Conservation (phyloP, 2,329 filamentous ascomycete species). For the Pseudogymnoascus sp. region DNA sequence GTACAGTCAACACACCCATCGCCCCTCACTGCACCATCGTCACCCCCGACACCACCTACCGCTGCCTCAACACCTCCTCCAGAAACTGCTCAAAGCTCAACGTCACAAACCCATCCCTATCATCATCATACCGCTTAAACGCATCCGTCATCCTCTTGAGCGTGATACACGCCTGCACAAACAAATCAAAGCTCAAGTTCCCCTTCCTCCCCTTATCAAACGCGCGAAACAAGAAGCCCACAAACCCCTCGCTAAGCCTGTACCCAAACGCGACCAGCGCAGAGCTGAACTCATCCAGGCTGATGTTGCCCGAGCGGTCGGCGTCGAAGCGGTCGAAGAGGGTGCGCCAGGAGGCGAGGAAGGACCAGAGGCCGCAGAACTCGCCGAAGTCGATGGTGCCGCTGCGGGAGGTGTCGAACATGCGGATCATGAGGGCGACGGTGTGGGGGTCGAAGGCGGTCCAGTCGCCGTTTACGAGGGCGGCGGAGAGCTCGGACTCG, state of each 20-base stretch:
- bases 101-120: constrained; percentile 87
- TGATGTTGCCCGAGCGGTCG: constrained; percentile 81
- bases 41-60: constrained; percentile 25
- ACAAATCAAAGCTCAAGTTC: constrained; percentile 84
- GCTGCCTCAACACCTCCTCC: constrained; percentile 57
- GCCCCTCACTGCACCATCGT: neutral
- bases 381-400: constrained; percentile 91
- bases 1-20: neutral
- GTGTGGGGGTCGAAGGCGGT: constrained; percentile 88
- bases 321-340: constrained; percentile 94
- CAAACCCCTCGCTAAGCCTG: constrained; percentile 73
- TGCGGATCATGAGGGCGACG: constrained; percentile 97
- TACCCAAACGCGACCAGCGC: constrained; percentile 92
- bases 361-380: constrained; percentile 94
- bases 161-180: constrained; percentile 94
- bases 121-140: constrained; percentile 97
- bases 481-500: constrained; percentile 77
- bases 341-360: constrained; percentile 85
- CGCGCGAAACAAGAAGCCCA: constrained; percentile 75
- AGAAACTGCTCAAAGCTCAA: constrained; percentile 76
- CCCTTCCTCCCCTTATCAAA: constrained; percentile 72
- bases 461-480: constrained; percentile 94
- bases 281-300: constrained; percentile 76
- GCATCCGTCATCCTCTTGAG: constrained; percentile 98
- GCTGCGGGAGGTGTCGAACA: constrained; percentile 91